Evolutionary conservation across 225 moss, liverwort and hornwort species (phyloP).

Genomic region (Polytrichum formosum): DNA sequence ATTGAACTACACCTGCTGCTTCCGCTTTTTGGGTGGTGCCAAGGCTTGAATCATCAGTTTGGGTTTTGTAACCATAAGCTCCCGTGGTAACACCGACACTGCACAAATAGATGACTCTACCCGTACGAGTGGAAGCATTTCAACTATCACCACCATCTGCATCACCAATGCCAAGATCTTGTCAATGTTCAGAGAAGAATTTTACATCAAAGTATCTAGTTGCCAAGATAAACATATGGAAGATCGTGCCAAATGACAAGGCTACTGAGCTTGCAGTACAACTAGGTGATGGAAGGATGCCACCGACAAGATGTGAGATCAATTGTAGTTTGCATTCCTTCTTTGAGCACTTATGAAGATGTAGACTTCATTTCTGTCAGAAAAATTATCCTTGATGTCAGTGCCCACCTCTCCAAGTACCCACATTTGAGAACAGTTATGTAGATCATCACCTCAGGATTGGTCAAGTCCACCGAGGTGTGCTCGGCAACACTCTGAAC

Average conservation of each 20-base stretch:
- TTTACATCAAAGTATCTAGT: too few species aligned
- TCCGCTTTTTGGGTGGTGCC: constrained; percentile 51
- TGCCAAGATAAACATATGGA: too few species aligned
- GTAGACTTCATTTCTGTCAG: background rate
- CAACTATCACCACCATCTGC: constrained; percentile 88
- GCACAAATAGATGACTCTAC: constrained; percentile 57
- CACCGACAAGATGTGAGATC: too few species aligned
- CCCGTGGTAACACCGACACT: constrained; percentile 65
- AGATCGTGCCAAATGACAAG: too few species aligned
- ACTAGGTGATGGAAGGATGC: too few species aligned
- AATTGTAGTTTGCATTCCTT: too few species aligned
- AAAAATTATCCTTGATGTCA: background rate
- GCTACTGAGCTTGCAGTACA: too few species aligned
- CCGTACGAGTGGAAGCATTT: constrained; percentile 72
- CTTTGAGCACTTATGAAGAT: background rate
- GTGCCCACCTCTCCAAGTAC: background rate
- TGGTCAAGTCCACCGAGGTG: constrained; percentile 64
- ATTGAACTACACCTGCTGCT: constrained; percentile 12
- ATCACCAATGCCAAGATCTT: constrained; percentile 6
- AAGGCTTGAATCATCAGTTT: constrained; percentile 71
- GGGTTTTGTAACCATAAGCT: constrained; percentile 72
- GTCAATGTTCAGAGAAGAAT: too few species aligned
- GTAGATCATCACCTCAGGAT: constrained; percentile 56
- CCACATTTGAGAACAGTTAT: background rate
- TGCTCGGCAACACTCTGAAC: constrained; percentile 42